Conservation (phyloP, 2,329 filamentous ascomycete genomes). For the Pseudocercospora crystallina region DNA sequence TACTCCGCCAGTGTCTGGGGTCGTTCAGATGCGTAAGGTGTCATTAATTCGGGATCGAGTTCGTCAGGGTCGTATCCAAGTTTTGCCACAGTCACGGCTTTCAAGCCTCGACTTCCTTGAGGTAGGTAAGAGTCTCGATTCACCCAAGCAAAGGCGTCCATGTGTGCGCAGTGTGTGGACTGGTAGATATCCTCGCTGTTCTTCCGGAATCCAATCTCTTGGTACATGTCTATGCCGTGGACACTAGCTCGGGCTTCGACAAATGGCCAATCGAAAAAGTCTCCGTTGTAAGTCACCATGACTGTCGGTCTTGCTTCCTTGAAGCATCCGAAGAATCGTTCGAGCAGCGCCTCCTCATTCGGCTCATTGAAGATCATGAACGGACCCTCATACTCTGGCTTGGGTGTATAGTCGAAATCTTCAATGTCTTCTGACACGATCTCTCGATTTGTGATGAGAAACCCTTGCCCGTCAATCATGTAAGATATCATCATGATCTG, state of each 20-base stretch:
- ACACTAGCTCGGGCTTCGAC: conserved; percentile 91
- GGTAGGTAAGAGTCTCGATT: conserved; percentile 97
- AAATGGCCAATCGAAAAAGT: conserved; percentile 99
- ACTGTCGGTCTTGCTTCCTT: conserved; percentile 93
- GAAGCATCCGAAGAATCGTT: conserved; percentile 92
- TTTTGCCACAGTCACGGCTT: conserved; percentile 96
- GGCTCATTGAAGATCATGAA: conserved; percentile 99
- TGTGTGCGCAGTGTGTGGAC: conserved; percentile 92
- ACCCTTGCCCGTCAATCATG: conserved; percentile 99
- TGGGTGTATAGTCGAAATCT: conserved; percentile 98
- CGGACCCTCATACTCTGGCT: conserved; percentile 88
- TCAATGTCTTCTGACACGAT: conserved; percentile 96
- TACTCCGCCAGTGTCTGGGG: conserved; percentile 96
- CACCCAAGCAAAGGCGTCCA: conserved; percentile 99
- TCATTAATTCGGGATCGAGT: conserved; percentile 96
- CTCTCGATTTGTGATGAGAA: conserved; percentile 95
- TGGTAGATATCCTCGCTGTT: conserved; percentile 96
- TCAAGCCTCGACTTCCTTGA: conserved; percentile 93
- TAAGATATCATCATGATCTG: conserved; percentile 99
- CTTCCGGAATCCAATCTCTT: conserved; percentile 94
- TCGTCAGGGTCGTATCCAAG: conserved; percentile 98
- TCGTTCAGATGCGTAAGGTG: conserved; percentile 78
- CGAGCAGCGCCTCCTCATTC: conserved; percentile 81
- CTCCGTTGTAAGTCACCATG: conserved; percentile 99
- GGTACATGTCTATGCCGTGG: conserved; percentile 98